Evolutionary conservation across 768 basidiomycete genomes (phyloP).

Genomic region (Termitomyces sp.): DNA sequence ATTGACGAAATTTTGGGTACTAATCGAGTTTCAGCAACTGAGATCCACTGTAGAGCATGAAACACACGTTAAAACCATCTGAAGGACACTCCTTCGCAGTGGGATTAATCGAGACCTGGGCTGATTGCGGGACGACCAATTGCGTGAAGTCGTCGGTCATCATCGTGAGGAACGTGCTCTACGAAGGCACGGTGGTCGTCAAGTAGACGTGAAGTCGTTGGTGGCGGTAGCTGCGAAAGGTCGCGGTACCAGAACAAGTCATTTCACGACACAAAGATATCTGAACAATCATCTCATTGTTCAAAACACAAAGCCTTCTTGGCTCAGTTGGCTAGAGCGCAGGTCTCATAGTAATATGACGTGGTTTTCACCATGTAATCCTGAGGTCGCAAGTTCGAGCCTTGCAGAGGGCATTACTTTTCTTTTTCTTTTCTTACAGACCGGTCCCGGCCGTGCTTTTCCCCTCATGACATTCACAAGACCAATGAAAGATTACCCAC

Average conservation of each 20-base stretch:
- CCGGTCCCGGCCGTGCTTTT: no score
- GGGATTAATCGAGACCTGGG: constrained; percentile 37
- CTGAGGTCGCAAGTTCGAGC: constrained; percentile 63
- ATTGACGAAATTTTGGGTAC: constrained; percentile 49
- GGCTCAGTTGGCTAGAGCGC: constrained; percentile 34
- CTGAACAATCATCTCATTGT: not conserved
- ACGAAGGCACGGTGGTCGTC: not conserved
- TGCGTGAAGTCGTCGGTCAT: constrained; percentile 38
- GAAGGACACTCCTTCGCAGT: constrained; percentile 36
- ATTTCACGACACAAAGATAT: not conserved
- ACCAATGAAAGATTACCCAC: no score
- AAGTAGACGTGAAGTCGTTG: constrained; percentile 2
- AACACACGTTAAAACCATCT: constrained; percentile 46
- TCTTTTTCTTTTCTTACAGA: not conserved
- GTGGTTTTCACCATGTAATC: constrained; percentile 33
- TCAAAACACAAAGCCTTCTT: constrained; percentile 19
- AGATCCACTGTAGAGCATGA: constrained; percentile 7
- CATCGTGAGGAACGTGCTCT: not conserved
- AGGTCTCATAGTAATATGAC: constrained; percentile 31
- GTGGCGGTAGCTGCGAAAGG: constrained; percentile 4
- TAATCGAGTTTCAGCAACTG: constrained; percentile 20
- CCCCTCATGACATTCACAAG: no score
- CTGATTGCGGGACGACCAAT: constrained; percentile 34
- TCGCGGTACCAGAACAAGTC: not conserved
- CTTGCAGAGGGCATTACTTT: constrained; percentile 44